Evolutionary conservation across 169 alveolate genomes (phyloP).

Genomic region (Plasmodium gaboni): DNA sequence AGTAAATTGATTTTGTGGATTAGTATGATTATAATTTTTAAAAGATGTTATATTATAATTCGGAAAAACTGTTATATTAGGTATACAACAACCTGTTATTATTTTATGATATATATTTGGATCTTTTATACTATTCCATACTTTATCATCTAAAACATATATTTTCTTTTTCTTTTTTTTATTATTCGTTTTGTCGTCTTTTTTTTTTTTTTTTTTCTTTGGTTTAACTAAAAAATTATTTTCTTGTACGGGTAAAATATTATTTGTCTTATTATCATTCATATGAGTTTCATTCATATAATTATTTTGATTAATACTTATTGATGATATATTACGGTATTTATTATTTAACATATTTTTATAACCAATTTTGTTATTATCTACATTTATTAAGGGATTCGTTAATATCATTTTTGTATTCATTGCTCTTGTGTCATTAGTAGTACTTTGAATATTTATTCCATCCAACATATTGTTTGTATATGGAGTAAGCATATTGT

Average conservation of each 20-base stretch:
- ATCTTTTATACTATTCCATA: conserved; percentile 73
- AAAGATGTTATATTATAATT: conserved; percentile 61
- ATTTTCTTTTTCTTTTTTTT: conserved; percentile 58
- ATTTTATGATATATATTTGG: conserved; percentile 79
- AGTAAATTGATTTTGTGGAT: conserved; percentile 75
- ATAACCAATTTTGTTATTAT: not conserved
- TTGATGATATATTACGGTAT: too few relatives aligned
- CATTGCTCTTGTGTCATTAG: not conserved
- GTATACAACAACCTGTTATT: conserved; percentile 83
- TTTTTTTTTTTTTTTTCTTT: conserved; percentile 1
- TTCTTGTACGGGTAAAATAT: not conserved
- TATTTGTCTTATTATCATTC: not conserved
- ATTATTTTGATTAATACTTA: not conserved
- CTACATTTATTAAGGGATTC: not conserved
- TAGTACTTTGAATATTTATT: not conserved
- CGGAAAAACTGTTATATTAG: conserved; percentile 72
- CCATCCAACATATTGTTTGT: not conserved
- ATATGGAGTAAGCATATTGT: not conserved
- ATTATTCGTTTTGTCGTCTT: not conserved
- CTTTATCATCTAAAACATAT: conserved; percentile 53
- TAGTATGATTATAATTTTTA: conserved; percentile 14
- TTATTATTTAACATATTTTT: too few relatives aligned
- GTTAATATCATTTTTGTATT: not conserved
- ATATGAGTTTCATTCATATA: not conserved
- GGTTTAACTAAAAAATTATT: not conserved